Base-by-base conservation (phyloP, 2,329 filamentous ascomycete genomes). In the Juglanconis juglandina region DNA sequence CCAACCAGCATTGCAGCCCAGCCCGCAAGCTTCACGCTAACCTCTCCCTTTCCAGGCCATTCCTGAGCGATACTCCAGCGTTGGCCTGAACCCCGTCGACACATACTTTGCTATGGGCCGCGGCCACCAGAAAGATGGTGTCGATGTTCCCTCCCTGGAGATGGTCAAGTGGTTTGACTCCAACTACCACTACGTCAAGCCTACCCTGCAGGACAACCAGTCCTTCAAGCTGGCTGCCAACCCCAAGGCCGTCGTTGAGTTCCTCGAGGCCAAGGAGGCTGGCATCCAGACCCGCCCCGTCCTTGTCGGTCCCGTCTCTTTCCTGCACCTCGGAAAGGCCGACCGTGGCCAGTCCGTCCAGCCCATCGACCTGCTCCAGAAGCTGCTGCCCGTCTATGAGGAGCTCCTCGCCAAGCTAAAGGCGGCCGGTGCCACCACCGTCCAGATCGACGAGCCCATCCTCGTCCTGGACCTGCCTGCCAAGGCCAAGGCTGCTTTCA, bases 111-210 rank as follows among this genome's bases (percentile, higher is more conserved):
- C 95, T 79, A 96, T 99, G 92, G 95, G 95, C 74, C 91, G 95
- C 88, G 95, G 95, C 75, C 93, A 96, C 82, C 95, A 99, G 82
- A 96, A 92, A 87, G 87, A 88, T 74, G 87, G 91, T 77, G 85
- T 98, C 70, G 95, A 99, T 79, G 95, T 98, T 68, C 92, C 94
- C 70, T 86, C 85, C 73, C 83, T 96, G 79, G 95, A 99, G 86
- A 99, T 99, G 95, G 95, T 99, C 72, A 99, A 99, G 86, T 99
- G 95, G 95, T 99, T 99, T 76, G 95, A 99, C 86, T 96, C 92
- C 68, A 99, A 99, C 90, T 99, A 99, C 89, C 95, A 98, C 87
- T 99, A 99, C 79, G 95, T 98, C 82, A 98, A 98, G 88, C 95
- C 95, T 67, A 97, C 95, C 65, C 87, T 99, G 68, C 92, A 97